These are phyloP conservation scores for Globisporangium sylvaticum DNA, from an alignment of 352 stramenopile genomes.

Conservation along the genomic window DNA sequence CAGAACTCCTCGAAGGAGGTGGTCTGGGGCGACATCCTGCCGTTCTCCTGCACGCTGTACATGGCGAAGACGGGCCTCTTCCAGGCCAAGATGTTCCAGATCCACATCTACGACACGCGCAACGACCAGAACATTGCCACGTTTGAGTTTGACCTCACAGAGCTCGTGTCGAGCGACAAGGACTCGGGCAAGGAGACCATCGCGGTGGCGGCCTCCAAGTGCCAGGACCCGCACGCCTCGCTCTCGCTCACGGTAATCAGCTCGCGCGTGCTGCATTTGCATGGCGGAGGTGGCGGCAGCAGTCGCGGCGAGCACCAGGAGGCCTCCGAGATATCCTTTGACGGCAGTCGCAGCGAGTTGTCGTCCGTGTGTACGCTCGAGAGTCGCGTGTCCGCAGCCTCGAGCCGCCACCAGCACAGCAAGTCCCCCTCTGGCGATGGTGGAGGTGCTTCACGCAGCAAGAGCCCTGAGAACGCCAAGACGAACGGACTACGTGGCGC, in stretches of 20 bases:
- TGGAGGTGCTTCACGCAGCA: slow-evolving; percentile 15
- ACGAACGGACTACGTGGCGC: slow-evolving; percentile 9
- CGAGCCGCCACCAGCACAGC: slow-evolving; percentile 19
- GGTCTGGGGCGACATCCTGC: slow-evolving; percentile 70
- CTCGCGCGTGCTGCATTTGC: slow-evolving; percentile 34
- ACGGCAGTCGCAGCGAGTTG: slow-evolving; percentile 56
- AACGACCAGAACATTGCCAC: slow-evolving; percentile 47
- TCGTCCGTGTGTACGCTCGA: slow-evolving; percentile 60
- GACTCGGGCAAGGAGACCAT: slow-evolving; percentile 64
- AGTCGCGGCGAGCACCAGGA: slow-evolving; percentile 11
- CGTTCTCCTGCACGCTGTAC: slow-evolving; percentile 73
- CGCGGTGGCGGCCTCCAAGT: slow-evolving; percentile 52
- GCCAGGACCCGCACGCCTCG: slow-evolving; percentile 52
- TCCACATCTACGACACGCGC: slow-evolving; percentile 60
- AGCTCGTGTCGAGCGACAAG: slow-evolving; percentile 58
- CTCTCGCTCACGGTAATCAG: slow-evolving; percentile 61
- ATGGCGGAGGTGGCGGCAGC: background rate
- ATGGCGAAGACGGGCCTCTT: slow-evolving; percentile 71
- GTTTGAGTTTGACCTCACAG: slow-evolving; percentile 68
- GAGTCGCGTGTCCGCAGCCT: slow-evolving; percentile 46
- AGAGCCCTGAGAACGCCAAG: slow-evolving; percentile 13
- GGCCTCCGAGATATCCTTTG: slow-evolving; percentile 46
- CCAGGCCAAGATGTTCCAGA: slow-evolving; percentile 62
- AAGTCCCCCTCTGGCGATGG: slow-evolving; percentile 2
- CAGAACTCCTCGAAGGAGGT: slow-evolving; percentile 48